Base-by-base conservation (phyloP, 2,329 filamentous ascomycete species). In the Didymella exigua region DNA sequence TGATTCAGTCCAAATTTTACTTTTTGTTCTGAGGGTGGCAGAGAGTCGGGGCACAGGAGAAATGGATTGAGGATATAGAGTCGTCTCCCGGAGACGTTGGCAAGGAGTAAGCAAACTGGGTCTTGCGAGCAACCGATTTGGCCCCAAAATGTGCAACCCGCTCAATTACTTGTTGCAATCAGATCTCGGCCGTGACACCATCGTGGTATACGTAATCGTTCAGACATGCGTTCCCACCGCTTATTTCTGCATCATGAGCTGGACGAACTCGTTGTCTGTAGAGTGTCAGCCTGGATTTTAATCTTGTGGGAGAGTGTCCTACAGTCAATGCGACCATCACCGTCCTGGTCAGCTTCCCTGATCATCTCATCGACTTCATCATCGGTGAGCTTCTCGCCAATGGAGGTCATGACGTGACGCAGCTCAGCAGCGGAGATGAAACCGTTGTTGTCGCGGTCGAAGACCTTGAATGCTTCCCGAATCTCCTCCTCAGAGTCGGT, bases 361-460 rank as follows among this genome's bases (percentile, higher is more conserved):
- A 88, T 84, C 84, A 87, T 87, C 76, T 86, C 83, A 59, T 86
- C 83, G 55, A 87, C 82, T 76, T 88, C 84, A 37, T 83, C 82
- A 63, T 77, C 84, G 44, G 83, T 85, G 71, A 87, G 74, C 71
- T 85, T 83, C 79, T 88, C 85, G 62, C 85, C 85, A 50, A 87
- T 84, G 21, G 81, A 84, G 62, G 82, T 84, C 82, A 88, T 86
- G 73, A 87, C 84, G 65, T 83, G 80, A 63, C 82, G 79, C 61
- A 88, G 78, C 74, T 87, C 85, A 45, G 83, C 82, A 48, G 83
- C 81, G 24, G 82, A 84, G 74, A 88, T 88, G 71, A 85, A 86
- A 62, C 85, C 85, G 70, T 84, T 86, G 74, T 83, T 83, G 69
- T 88, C 85, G 68, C 83, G 82, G 73, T 88, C 85, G 72, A 88